Conservation (phyloP, 169 alveolate species). For the Cryptosporidium baileyi region DNA sequence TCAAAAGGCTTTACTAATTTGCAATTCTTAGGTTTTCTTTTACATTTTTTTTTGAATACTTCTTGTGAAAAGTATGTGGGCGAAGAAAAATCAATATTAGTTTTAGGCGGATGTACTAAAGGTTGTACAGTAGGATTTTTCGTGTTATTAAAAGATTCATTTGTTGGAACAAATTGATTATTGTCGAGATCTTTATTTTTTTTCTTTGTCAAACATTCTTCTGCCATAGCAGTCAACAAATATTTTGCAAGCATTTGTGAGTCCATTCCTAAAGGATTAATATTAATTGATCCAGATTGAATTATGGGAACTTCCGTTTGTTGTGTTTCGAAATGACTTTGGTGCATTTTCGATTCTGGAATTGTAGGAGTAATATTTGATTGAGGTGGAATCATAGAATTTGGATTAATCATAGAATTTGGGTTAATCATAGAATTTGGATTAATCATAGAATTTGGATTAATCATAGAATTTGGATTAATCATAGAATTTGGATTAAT, state of each 20-base stretch:
- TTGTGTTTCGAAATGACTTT: too few relatives aligned
- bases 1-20: too few relatives aligned
- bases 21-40: neutral
- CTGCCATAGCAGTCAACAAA: slow-evolving; percentile 69
- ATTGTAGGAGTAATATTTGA: neutral
- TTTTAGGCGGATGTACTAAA: slow-evolving; percentile 38
- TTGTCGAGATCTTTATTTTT: neutral
- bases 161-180: neutral
- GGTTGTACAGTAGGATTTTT: slow-evolving; percentile 8
- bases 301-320: neutral
- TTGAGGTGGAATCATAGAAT: neutral
- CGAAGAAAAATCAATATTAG: slow-evolving; percentile 38
- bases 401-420: too few relatives aligned
- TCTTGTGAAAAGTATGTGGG: slow-evolving; percentile 49
- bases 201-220: slow-evolving; percentile 41
- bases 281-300: neutral
- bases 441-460: too few relatives aligned
- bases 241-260: slow-evolving; percentile 61
- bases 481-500: too few relatives aligned
- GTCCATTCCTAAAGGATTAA: slow-evolving; percentile 53
- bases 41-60: slow-evolving; percentile 37
- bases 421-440: too few relatives aligned
- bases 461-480: too few relatives aligned
- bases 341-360: neutral
- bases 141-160: neutral